A percentile compares a stretch with the other conserved stretches of the same genome.
These are phyloP conservation scores for Mercurialis annua DNA, from an alignment of 345 rosid species.

Conservation along the genomic window DNA sequence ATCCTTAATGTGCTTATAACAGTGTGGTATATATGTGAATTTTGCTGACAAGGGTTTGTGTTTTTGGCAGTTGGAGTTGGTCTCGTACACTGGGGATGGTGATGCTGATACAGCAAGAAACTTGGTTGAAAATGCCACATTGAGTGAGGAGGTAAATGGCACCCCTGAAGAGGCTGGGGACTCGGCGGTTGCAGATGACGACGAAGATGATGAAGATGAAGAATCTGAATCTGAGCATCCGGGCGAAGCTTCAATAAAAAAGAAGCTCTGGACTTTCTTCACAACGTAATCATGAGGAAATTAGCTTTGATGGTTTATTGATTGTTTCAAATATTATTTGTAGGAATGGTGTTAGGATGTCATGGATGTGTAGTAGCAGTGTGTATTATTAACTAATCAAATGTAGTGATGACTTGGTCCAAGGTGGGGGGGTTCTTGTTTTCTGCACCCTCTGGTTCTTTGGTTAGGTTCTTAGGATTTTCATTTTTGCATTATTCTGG, in stretches of 20 bases:
- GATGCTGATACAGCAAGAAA: conserved; percentile 39
- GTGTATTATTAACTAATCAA: conserved; percentile 34
- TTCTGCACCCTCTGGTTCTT: neutral
- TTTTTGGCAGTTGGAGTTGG: conserved; percentile 44
- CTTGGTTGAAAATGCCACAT: conserved; percentile 33
- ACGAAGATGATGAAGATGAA: conserved; percentile 36
- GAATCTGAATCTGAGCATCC: conserved; percentile 62
- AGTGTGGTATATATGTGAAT: neutral
- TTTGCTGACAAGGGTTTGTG: neutral
- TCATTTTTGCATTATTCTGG: neutral
- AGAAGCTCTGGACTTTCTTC: conserved; percentile 92
- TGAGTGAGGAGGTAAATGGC: conserved; percentile 81
- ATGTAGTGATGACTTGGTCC: conserved; percentile 24
- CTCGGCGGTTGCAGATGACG: conserved; percentile 28
- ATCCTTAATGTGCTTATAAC: neutral
- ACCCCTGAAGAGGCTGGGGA: conserved; percentile 45
- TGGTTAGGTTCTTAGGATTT: conserved; percentile 27
- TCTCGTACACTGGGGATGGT: conserved; percentile 35
- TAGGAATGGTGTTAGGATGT: conserved; percentile 37
- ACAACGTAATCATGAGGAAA: conserved; percentile 46
- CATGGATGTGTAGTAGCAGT: conserved; percentile 31
- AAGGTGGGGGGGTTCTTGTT: conserved; percentile 19
- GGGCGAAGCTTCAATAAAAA: conserved; percentile 74
- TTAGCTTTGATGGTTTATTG: conserved; percentile 18
- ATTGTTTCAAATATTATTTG: conserved; percentile 16